Base-by-base conservation (phyloP, 768 basidiomycete species). In the Dioszegia crocea region DNA sequence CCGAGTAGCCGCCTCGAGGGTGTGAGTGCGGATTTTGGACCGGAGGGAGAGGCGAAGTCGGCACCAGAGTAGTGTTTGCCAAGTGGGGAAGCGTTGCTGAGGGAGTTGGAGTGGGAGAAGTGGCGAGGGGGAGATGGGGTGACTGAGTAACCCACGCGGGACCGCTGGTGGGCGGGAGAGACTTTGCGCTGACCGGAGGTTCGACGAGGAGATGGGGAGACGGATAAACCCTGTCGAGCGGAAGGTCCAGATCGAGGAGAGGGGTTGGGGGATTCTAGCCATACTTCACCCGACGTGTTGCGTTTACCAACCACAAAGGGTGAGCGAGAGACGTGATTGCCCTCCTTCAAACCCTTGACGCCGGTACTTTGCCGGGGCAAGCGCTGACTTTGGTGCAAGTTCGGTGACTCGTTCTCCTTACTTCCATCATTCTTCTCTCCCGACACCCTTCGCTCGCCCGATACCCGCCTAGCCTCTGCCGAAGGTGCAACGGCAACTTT, bases 11-110 rank as follows among this genome's bases (percentile, higher is more conserved):
- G 64, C 16, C 72, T 53, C 1, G 73, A 71, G n/a, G 71, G 71
- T 4, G 74, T 73, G 57, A 76, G 66, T 29, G 70, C 65, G 10
- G 73, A 74, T 61, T 73, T 73, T 1, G 71, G 70, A 10, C 67
- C 67, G 14, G 40, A 12, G 8, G 40, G 11, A 63, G 72, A 12
- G 68, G 65, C 10, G 65, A 57, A 17, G 64, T 64, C 2, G 58
- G 41, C n/a, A 60, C 61, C 17, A 55, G 45, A 14, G 23, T 23
- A 21, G 38, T 27, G 12, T 23, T 48, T 36, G 50, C 48, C 30
- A 23, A 40, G 30, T 53, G 54, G 30, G 66, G 64, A 30, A 63
- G 72, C 14, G 65, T 69, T 10, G 64, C 65, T 10, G 61, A 59
- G 33, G 60, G 50, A 41, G 27, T 45, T 41, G 12, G 57, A 47